A percentile compares a stretch with the other conserved stretches of the same genome.
Evolutionary conservation across 371 early-diverging fungal genomes (phyloP).

Genomic region (Actinomortierella ambigua): DNA sequence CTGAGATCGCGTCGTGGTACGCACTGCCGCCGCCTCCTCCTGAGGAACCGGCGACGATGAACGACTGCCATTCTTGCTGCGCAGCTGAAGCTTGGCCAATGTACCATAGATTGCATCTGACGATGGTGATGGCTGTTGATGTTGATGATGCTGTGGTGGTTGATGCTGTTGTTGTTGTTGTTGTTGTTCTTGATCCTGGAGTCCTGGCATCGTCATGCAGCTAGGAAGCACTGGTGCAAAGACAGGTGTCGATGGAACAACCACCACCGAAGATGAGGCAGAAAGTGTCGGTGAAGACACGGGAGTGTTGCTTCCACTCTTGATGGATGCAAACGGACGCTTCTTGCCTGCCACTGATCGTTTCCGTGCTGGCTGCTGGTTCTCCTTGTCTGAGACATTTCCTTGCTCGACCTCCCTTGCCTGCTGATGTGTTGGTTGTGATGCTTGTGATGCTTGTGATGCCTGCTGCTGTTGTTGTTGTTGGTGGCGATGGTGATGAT

Average conservation of each 20-base stretch:
- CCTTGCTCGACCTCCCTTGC: slow-evolving; percentile 35
- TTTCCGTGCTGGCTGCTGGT: slow-evolving; percentile 8
- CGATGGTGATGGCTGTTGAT: background rate
- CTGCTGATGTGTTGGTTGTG: slow-evolving; percentile 9
- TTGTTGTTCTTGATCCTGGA: background rate
- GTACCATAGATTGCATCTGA: background rate
- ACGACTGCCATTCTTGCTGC: too few species aligned
- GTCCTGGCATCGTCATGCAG: too few species aligned
- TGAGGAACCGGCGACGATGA: too few species aligned
- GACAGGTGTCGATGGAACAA: too few species aligned
- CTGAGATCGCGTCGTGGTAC: too few species aligned
- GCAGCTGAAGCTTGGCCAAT: too few species aligned
- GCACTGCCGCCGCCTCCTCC: too few species aligned
- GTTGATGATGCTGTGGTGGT: slow-evolving; percentile 3
- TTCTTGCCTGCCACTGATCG: slow-evolving; percentile 10
- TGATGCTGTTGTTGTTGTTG: slow-evolving; percentile 5
- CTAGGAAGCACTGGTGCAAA: too few species aligned
- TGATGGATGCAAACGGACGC: slow-evolving; percentile 16
- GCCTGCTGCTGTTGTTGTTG: too few species aligned
- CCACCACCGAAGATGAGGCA: slow-evolving; percentile 17
- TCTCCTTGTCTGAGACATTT: slow-evolving; percentile 35
- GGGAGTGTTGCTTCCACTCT: slow-evolving; percentile 6
- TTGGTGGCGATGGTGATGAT: too few species aligned
- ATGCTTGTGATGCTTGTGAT: slow-evolving; percentile 12
- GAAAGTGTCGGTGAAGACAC: slow-evolving; percentile 29